Evolutionary conservation across 345 rosid genomes (phyloP), one percentile per base, ranked within the genome.

Genomic region (Laguncularia racemosa): DNA sequence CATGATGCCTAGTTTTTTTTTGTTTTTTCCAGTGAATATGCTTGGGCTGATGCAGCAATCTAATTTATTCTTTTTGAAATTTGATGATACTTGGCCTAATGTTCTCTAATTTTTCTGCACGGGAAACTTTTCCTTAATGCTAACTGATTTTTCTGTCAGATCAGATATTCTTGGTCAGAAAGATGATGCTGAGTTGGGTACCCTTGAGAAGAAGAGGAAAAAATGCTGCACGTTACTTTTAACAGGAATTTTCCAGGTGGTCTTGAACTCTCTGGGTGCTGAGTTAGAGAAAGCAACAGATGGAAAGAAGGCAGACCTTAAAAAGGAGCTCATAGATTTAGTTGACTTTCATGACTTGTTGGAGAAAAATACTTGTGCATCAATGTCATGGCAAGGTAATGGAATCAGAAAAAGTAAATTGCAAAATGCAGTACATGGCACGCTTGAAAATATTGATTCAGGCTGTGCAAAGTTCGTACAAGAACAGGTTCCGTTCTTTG

Each of bases 231-330:
- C 78, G 56, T 63, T 75, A 53, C 65, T 84, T 63, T 71, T 81
- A 58, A 63, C 70, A 17, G 91, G 95, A 43, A 75, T 82, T 46
- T n/a, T 67, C 68, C 83, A 84, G 68, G 91, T 84, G 73, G 33
- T 84, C 58, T 48, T 89, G 73, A 89, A 86, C 60, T 60, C 48
- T 61, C 62, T 82, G 38, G 77, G 76, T 46, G 59, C 59, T 43
- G 88, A 82, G 60, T 64, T 84, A 76, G 95, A 78, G 76, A 80
- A 77, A 71, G 85, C 76, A 48, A 69, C 65, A 16, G 89, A 71
- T 59, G 55, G 57, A 40, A 69, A 73, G 65, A 79, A 69, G 56
- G 71, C 46, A 43, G 82, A 76, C 46, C 81, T 84, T 28, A 81
- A 76, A 71, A 84, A 71, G 59, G 97, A 89, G 68, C 66, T 89